phyloP scores from a whole-genome alignment of 352 stramenopile species.

The Saprolegnia parasitica region DNA sequence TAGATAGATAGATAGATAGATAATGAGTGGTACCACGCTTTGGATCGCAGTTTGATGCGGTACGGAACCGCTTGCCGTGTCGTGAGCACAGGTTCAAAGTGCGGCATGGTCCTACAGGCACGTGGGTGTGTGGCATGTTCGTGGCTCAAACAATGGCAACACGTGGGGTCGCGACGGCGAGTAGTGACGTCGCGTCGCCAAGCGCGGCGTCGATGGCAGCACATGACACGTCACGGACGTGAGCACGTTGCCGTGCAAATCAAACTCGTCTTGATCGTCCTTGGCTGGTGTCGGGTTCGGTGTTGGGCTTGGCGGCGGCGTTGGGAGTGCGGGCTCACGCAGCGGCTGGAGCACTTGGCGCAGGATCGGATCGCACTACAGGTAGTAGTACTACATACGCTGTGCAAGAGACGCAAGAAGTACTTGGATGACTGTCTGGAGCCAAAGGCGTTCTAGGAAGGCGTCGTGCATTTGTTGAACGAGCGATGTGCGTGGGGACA shows the following conservation, averaged over 20 bases:
- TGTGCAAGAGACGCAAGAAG: background rate
- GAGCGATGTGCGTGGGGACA: background rate
- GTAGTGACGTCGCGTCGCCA: background rate
- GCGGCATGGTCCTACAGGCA: background rate
- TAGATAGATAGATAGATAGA: no score
- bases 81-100: background rate
- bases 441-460: conserved; percentile 23
- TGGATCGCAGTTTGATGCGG: conserved; percentile 6
- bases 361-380: conserved; percentile 22
- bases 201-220: background rate
- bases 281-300: background rate
- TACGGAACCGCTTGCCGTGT: background rate
- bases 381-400: background rate
- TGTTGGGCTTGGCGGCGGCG: background rate
- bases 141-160: background rate
- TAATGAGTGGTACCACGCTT: background rate
- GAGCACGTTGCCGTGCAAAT: conserved; percentile 4
- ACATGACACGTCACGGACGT: background rate
- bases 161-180: background rate
- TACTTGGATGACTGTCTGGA: conserved; percentile 15
- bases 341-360: conserved; percentile 15
- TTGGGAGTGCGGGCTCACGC: background rate
- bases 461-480: conserved; percentile 26
- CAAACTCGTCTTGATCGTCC: background rate
- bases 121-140: background rate